These are phyloP conservation scores for Neurospora discreta DNA, from an alignment of 495 filamentous ascomycete species.

Conservation along the genomic window DNA sequence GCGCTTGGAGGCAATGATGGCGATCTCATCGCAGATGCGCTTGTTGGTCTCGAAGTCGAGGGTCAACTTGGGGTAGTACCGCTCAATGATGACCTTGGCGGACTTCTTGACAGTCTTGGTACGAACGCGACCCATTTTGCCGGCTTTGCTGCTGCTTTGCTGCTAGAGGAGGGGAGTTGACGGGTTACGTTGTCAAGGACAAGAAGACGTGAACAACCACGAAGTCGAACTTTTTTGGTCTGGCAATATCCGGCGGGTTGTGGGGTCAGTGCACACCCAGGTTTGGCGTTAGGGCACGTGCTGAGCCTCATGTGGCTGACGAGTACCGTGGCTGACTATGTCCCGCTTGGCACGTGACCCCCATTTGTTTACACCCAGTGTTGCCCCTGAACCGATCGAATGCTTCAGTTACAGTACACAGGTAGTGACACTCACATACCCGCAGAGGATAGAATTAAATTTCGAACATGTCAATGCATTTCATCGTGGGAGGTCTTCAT, in stretches of 20 bases:
- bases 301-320: neutral
- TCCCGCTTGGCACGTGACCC: neutral
- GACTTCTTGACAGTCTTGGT: constrained; percentile 99
- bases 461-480: neutral
- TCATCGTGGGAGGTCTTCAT: neutral
- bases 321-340: neutral
- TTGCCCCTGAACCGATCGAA: neutral
- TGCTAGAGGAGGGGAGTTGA: constrained; percentile 8
- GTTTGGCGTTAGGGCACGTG: neutral
- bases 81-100: constrained; percentile 99
- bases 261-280: neutral
- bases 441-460: too few relatives aligned
- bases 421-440: neutral
- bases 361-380: neutral
- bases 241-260: neutral
- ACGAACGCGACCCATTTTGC: constrained; percentile 92
- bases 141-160: constrained; percentile 35
- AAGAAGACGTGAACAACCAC: neutral
- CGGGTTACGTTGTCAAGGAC: constrained; percentile 1
- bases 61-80: constrained; percentile 95
- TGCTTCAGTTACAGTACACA: neutral
- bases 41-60: constrained; percentile 99
- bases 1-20: constrained; percentile 96
- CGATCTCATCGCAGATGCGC: constrained; percentile 99
- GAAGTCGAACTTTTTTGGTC: neutral